Conservation (phyloP, 345 rosid species). For the Rhodamnia argentea region DNA sequence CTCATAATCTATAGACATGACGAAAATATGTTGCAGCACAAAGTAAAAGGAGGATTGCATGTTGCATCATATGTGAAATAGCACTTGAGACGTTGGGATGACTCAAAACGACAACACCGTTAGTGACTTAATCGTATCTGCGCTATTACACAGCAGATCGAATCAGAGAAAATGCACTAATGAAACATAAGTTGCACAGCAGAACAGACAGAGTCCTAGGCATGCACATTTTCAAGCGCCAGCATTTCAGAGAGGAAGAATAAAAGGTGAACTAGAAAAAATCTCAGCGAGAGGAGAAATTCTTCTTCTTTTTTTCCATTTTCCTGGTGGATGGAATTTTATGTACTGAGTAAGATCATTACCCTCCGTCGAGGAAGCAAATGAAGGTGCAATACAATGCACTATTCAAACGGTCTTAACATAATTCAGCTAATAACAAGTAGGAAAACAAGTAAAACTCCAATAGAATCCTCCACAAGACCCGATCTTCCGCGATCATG, state of each 20-base stretch:
- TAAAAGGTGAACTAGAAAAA: neutral
- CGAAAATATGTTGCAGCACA: neutral
- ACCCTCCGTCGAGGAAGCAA: neutral
- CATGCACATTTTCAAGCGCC: neutral
- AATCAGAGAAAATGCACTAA: neutral
- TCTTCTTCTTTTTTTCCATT: neutral
- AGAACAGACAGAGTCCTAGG: neutral
- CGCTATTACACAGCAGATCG: neutral
- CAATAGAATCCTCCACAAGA: neutral
- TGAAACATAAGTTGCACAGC: neutral
- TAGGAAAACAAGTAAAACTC: neutral
- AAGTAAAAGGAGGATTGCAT: neutral
- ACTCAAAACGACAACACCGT: neutral
- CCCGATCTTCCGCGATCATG: neutral
- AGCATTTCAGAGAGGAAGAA: neutral
- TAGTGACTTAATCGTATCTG: neutral
- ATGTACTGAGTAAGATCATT: neutral
- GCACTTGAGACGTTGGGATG: neutral
- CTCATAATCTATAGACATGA: neutral
- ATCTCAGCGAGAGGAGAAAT: neutral
- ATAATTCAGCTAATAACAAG: neutral
- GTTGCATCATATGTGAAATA: neutral
- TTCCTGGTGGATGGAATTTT: neutral
- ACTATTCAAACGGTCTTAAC: neutral
- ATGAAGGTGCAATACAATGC: neutral